Evolutionary conservation across 164 flowering plant species (phyloP).

Genomic region (Houttuynia cordata): DNA sequence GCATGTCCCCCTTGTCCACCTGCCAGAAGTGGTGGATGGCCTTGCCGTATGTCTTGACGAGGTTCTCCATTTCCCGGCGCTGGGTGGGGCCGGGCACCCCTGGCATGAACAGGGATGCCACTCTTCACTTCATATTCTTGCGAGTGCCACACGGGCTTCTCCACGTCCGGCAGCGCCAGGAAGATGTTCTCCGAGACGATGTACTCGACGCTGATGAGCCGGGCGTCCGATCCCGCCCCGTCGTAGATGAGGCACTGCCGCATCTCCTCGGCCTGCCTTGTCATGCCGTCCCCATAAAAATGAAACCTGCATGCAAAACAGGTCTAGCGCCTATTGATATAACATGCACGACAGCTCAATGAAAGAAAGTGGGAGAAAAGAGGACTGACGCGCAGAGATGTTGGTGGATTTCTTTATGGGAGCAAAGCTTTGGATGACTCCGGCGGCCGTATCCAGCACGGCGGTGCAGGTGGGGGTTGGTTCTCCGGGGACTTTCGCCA

Average conservation of each 20-base stretch:
- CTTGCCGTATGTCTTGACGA: slow-evolving; percentile 74
- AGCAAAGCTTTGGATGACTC: slow-evolving; percentile 55
- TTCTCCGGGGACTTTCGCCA: slow-evolving; percentile 45
- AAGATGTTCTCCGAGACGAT: slow-evolving; percentile 55
- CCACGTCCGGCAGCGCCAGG: slow-evolving; percentile 55
- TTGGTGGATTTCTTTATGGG: slow-evolving; percentile 81
- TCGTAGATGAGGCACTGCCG: slow-evolving; percentile 85
- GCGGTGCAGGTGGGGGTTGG: slow-evolving; percentile 43
- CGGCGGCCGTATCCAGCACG: slow-evolving; percentile 53
- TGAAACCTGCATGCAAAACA: slow-evolving; percentile 36
- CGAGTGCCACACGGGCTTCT: slow-evolving; percentile 84
- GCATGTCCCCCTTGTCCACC: slow-evolving; percentile 56
- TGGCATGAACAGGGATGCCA: slow-evolving; percentile 69
- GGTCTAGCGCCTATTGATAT: no score
- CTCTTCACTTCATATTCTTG: slow-evolving; percentile 92
- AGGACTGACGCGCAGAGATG: slow-evolving; percentile 81
- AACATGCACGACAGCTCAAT: no score
- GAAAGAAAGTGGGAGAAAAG: neutral
- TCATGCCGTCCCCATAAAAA: slow-evolving; percentile 76
- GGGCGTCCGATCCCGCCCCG: slow-evolving; percentile 35
- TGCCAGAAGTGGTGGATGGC: slow-evolving; percentile 86
- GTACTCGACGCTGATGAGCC: slow-evolving; percentile 80
- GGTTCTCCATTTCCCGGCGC: slow-evolving; percentile 57
- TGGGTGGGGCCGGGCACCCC: slow-evolving; percentile 55
- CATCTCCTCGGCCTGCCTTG: slow-evolving; percentile 82